Conservation (phyloP, 1,284 basidiomycete genomes). For the Boletus albobrunnescens region DNA sequence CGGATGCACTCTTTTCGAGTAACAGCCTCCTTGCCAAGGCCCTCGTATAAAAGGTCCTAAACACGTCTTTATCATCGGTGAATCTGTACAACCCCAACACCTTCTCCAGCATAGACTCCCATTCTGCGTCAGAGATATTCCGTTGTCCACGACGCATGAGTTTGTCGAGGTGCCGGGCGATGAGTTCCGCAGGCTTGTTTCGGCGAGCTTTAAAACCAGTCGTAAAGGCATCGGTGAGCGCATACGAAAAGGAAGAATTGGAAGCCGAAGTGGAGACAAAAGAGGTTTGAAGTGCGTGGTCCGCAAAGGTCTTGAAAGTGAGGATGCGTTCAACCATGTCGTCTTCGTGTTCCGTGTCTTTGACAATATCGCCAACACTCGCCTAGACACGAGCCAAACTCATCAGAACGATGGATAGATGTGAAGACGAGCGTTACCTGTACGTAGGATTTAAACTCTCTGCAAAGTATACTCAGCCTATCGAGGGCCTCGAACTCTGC, state of each 20-base stretch:
- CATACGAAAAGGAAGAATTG: conserved; percentile 55
- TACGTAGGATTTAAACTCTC: conserved; percentile 60
- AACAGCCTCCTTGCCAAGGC: conserved; percentile 87
- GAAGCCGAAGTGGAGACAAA: conserved; percentile 36
- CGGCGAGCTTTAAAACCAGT: conserved; percentile 77
- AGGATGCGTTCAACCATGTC: conserved; percentile 79
- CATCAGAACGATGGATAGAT: conserved; percentile 2
- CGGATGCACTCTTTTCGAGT: conserved; percentile 81
- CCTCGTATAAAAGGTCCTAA: conserved; percentile 92
- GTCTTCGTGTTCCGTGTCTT: conserved; percentile 56
- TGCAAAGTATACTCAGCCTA: conserved; percentile 51
- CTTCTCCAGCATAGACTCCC: conserved; percentile 69
- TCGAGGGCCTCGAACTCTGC: conserved; percentile 59
- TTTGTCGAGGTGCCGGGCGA: conserved; percentile 87
- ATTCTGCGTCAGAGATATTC: conserved; percentile 64
- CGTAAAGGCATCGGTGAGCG: conserved; percentile 74
- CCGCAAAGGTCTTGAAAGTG: conserved; percentile 63
- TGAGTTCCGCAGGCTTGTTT: conserved; percentile 91
- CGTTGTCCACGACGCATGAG: conserved; percentile 86
- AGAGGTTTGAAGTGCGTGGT: conserved; percentile 23
- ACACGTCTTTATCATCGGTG: conserved; percentile 89
- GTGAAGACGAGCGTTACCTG: conserved; percentile 38
- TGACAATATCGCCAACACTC: conserved; percentile 55
- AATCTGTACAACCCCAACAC: conserved; percentile 83
- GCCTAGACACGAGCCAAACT: conserved; percentile 35